Percentiles rank a stretch among this genome's conserved stretches.
Conservation (phyloP, 129 eudicot genomes). For the Ambrosia trifida region DNA sequence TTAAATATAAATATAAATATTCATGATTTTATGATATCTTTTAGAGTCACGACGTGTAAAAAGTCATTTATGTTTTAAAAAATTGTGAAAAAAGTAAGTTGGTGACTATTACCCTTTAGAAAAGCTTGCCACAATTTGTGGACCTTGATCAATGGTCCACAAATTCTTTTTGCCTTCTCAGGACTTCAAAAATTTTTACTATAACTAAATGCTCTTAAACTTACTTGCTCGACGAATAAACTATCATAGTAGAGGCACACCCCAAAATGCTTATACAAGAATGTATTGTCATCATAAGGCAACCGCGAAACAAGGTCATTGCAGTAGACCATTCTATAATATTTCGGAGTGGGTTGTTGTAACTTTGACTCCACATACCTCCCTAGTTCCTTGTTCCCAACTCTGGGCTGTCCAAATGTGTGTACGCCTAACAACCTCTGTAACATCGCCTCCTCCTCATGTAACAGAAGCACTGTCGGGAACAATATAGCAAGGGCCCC, state of each 20-base stretch:
- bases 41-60: too few species aligned
- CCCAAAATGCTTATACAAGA: constrained; percentile 96
- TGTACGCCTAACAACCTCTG: constrained; percentile 67
- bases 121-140: too few species aligned
- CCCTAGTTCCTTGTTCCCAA: constrained; percentile 67
- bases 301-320: constrained; percentile 89
- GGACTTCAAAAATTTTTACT: too few species aligned
- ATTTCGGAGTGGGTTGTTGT: constrained; percentile 54
- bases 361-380: constrained; percentile 65
- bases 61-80: too few species aligned
- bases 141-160: too few species aligned
- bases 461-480: constrained; percentile 62
- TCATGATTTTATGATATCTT: too few species aligned
- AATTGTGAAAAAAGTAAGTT: too few species aligned
- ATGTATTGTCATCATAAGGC: constrained; percentile 81
- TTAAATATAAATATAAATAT: too few species aligned
- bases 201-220: background rate
- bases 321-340: constrained; percentile 79
- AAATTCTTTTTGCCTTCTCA: too few species aligned
- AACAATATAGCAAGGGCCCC: constrained; percentile 91
- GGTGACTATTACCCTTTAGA: too few species aligned
- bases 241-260: constrained; percentile 78
- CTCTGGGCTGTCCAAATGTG: constrained; percentile 91
- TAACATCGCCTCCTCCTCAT: constrained; percentile 59
- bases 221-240: constrained; percentile 57